Base-by-base conservation (phyloP, 2,329 filamentous ascomycete species). In the Claviceps spartinae region DNA sequence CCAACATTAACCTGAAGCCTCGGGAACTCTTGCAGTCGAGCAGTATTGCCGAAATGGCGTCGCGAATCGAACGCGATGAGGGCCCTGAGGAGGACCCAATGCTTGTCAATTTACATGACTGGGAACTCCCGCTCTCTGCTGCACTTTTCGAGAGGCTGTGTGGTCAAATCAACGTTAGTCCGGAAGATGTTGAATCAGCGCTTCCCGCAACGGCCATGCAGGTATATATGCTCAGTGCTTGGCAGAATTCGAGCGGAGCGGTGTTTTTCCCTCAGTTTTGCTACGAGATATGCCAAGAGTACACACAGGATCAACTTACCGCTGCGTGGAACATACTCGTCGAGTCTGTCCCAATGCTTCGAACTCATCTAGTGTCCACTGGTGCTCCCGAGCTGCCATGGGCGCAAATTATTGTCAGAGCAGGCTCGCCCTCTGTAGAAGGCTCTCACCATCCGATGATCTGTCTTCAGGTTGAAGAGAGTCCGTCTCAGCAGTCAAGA, bases 121-220 rank as follows among this genome's bases (percentile, higher is more conserved):
- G 61, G 59, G 53, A 59, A 1, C 55, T 65, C 1, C 59, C 78
- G 1, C 18, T 60, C 4, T 60, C 60, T 1, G 54, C 82, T 3
- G 62, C 77, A 16, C 54, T 9, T 44, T 26, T 68, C 0, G 36
- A 61, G 0, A 49, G 55, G 0, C 54, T 82, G 0, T 55, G 82
- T 1, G 34, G 57, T 0, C 50, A 60, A 1, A 63, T 69, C 8
- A 68, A 69, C 0, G 62, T 86, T 0, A 53, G 67, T 0, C 20
- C 60, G 1, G 57, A 69, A 0, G 63, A 76, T 4, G 66, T 86
- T 13, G 77, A 85, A 54, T 61, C 61, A 0, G 57, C 85, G 1
- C 64, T 91, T 1, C 88, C 88, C 1, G 82, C 83, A 2, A 81
- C 86, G 3, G 76, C 88, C 2, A 86, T 88, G 60, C 89, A 96